A percentile compares a stretch with the other conserved stretches of the same genome.
Conservation (phyloP, 176 grass and related monocot genomes). For the Secale cereale region DNA sequence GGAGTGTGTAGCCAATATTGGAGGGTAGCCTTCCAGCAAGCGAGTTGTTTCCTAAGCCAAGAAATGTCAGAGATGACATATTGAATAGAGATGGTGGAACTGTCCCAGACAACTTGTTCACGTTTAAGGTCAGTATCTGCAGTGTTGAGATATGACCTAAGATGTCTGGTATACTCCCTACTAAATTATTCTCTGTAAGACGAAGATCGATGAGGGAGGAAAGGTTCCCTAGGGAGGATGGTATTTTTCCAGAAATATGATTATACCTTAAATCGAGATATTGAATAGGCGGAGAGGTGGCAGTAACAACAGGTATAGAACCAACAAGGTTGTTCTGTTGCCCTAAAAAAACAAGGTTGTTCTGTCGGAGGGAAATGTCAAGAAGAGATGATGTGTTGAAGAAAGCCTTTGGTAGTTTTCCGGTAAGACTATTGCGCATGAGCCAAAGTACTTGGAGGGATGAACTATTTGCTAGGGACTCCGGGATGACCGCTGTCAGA, state of each 20-base stretch:
- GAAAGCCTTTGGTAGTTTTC: constrained; percentile 33
- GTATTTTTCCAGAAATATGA: constrained; percentile 32
- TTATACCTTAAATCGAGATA: constrained; percentile 9
- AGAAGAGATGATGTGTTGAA: constrained; percentile 27
- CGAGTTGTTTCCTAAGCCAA: constrained; percentile 15
- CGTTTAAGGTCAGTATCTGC: background rate
- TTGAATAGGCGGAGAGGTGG: background rate
- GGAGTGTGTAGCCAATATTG: constrained; percentile 30
- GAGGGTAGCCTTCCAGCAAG: constrained; percentile 31
- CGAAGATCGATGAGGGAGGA: background rate
- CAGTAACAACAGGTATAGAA: constrained; percentile 11
- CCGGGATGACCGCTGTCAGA: constrained; percentile 29
- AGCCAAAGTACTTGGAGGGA: constrained; percentile 12
- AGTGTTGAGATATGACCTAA: constrained; percentile 6
- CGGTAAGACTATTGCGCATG: constrained; percentile 27
- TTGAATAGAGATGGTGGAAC: constrained; percentile 33
- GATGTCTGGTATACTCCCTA: constrained; percentile 42
- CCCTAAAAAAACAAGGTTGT: no score
- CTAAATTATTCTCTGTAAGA: constrained; percentile 13
- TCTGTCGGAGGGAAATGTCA: background rate
- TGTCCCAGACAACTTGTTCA: constrained; percentile 27
- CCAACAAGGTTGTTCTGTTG: constrained; percentile 26
- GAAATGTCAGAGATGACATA: constrained; percentile 9
- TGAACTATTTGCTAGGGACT: constrained; percentile 24
- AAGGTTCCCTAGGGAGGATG: constrained; percentile 39